Percentiles rank a stretch among this genome's conserved stretches.
phyloP scores from a whole-genome alignment of 768 basidiomycete species.

The Phylloporus arenicola region DNA sequence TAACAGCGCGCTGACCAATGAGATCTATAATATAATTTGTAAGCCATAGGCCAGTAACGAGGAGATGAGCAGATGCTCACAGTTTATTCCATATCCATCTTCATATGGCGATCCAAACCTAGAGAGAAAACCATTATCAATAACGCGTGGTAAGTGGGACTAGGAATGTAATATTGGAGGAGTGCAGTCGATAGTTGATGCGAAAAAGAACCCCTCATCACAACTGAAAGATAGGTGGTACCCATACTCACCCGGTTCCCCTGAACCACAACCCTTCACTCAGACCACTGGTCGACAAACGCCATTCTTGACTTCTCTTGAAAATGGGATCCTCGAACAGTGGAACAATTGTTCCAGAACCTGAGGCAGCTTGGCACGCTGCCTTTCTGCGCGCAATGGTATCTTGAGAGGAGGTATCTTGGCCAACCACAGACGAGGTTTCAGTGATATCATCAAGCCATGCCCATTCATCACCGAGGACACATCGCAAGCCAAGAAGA shows the following conservation, averaged over 20 bases:
- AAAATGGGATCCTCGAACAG: conserved; percentile 80
- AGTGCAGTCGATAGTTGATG: neutral
- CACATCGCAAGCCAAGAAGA: conserved; percentile 73
- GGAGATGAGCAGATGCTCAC: conserved; percentile 39
- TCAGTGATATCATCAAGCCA: conserved; percentile 20
- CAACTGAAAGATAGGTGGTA: neutral
- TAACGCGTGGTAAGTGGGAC: neutral
- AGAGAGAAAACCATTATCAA: conserved; percentile 2
- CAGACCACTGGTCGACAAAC: conserved; percentile 83
- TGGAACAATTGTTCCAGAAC: conserved; percentile 10
- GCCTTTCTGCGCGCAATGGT: neutral
- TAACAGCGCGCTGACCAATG: conserved; percentile 69
- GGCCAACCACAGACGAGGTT: neutral
- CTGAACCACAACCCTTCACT: conserved; percentile 82
- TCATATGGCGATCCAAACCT: conserved; percentile 77
- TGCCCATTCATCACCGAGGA: conserved; percentile 40
- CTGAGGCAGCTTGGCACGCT: neutral
- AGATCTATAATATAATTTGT: conserved; percentile 50
- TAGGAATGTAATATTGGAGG: neutral
- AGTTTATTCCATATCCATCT: conserved; percentile 93
- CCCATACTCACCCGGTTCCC: conserved; percentile 66
- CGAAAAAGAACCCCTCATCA: neutral
- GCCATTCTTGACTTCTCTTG: conserved; percentile 73
- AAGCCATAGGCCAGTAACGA: neutral
- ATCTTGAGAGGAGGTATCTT: conserved; percentile 6